phyloP scores from a whole-genome alignment of 805 yeast genomes.

The Candida ponderosae region DNA sequence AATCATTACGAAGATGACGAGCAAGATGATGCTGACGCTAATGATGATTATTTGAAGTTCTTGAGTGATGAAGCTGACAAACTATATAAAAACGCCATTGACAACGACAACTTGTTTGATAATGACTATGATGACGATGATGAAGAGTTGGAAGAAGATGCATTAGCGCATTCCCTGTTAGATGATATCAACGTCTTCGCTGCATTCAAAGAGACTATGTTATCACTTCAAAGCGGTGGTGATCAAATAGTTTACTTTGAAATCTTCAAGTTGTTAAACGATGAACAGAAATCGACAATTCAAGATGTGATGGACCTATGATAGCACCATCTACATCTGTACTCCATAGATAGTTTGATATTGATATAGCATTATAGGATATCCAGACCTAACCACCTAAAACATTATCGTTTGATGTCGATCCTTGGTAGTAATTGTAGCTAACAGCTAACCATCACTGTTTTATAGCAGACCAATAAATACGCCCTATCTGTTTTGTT shows the following conservation, averaged over 20 bases:
- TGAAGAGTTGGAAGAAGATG: conserved; percentile 77
- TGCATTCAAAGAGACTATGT: conserved; percentile 50
- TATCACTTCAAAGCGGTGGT: conserved; percentile 40
- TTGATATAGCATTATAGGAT: too few species aligned
- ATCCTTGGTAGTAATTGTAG: too few species aligned
- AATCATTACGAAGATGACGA: conserved; percentile 23
- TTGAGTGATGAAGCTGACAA: conserved; percentile 36
- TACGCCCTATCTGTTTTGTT: too few species aligned
- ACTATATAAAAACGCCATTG: conserved; percentile 23
- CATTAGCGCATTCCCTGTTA: conserved; percentile 70
- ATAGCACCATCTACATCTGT: too few species aligned
- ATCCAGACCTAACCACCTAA: too few species aligned
- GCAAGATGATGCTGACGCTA: conserved; percentile 20
- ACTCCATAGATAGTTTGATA: too few species aligned
- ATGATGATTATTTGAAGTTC: conserved; percentile 41
- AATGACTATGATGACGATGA: conserved; percentile 29
- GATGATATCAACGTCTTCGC: conserved; percentile 69
- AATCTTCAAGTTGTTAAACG: conserved; percentile 32
- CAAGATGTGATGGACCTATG: conserved; percentile 23
- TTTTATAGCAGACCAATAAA: too few species aligned
- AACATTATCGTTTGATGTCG: too few species aligned
- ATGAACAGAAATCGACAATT: conserved; percentile 27
- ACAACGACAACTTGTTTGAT: conserved; percentile 12
- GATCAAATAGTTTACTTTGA: conserved; percentile 35
- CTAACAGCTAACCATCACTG: too few species aligned